Conservation (phyloP, 257 asterid species). For the Avicennia marina region DNA sequence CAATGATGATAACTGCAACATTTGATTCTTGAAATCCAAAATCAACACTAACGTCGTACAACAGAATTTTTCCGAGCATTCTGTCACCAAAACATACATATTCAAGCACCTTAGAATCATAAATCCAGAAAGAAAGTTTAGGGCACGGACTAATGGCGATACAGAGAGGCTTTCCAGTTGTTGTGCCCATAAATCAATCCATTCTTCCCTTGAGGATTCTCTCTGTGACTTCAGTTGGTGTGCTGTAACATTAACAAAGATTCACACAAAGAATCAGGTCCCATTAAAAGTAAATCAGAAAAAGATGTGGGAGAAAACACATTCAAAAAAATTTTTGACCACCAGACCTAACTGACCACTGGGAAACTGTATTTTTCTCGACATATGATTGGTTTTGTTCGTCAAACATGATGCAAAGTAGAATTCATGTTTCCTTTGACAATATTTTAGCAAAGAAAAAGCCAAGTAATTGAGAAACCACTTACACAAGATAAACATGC, state of each 20-base stretch:
- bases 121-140: neutral
- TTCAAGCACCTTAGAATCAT: slow-evolving; percentile 8
- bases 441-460: neutral
- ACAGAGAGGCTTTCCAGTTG: neutral
- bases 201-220: slow-evolving; percentile 91
- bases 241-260: slow-evolving; percentile 42
- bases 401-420: no score
- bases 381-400: no score
- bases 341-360: no score
- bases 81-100: slow-evolving; percentile 8
- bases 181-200: slow-evolving; percentile 40
- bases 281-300: no score
- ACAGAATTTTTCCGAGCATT: no score
- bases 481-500: slow-evolving; percentile 93
- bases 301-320: neutral
- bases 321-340: neutral
- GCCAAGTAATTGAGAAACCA: neutral
- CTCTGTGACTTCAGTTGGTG: slow-evolving; percentile 87
- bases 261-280: neutral
- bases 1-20: no score
- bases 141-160: neutral
- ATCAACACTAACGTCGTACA: no score
- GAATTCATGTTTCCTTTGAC: no score
- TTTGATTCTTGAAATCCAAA: no score
- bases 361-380: no score